Conservation (phyloP, 2,329 filamentous ascomycete genomes). For the Fusarium pseudoanthophilum region DNA sequence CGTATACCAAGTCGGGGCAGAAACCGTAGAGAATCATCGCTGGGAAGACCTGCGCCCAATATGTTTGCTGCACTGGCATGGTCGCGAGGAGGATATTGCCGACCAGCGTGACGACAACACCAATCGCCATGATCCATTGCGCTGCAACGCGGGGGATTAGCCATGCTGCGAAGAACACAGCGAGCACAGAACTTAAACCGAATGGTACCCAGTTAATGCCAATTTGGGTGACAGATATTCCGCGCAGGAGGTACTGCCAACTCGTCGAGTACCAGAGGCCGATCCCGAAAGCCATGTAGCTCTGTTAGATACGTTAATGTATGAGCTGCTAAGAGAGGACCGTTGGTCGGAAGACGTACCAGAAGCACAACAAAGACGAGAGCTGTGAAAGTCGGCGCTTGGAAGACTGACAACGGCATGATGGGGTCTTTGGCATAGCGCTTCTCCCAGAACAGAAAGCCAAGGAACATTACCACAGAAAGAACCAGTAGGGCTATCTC, state of each 20-base stretch:
- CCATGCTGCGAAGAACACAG: slow-evolving; percentile 48
- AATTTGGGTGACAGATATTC: slow-evolving; percentile 47
- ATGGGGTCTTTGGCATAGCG: slow-evolving; percentile 54
- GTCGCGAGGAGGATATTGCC: slow-evolving; percentile 48
- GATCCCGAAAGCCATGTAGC: slow-evolving; percentile 61
- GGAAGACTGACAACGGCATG: slow-evolving; percentile 58
- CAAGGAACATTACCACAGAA: slow-evolving; percentile 44
- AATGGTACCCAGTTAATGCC: slow-evolving; percentile 9
- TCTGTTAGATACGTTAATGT: neutral
- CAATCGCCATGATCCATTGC: slow-evolving; percentile 60
- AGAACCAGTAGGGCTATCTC: slow-evolving; percentile 53
- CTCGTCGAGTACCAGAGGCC: slow-evolving; percentile 59
- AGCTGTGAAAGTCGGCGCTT: slow-evolving; percentile 55
- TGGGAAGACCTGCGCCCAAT: slow-evolving; percentile 54
- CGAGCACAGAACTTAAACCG: slow-evolving; percentile 3
- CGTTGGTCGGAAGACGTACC: fast-evolving
- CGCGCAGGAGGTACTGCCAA: slow-evolving; percentile 57
- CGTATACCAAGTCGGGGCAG: slow-evolving; percentile 62
- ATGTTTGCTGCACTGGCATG: slow-evolving; percentile 57
- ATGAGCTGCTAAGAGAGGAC: neutral
- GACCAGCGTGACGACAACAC: slow-evolving; percentile 39
- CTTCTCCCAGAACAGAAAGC: slow-evolving; percentile 57
- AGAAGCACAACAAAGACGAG: slow-evolving; percentile 57
- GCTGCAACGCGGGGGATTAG: slow-evolving; percentile 59
- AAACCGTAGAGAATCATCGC: slow-evolving; percentile 48